Base-by-base conservation (phyloP, 2,329 filamentous ascomycete genomes). In the Colletotrichum costaricense region DNA sequence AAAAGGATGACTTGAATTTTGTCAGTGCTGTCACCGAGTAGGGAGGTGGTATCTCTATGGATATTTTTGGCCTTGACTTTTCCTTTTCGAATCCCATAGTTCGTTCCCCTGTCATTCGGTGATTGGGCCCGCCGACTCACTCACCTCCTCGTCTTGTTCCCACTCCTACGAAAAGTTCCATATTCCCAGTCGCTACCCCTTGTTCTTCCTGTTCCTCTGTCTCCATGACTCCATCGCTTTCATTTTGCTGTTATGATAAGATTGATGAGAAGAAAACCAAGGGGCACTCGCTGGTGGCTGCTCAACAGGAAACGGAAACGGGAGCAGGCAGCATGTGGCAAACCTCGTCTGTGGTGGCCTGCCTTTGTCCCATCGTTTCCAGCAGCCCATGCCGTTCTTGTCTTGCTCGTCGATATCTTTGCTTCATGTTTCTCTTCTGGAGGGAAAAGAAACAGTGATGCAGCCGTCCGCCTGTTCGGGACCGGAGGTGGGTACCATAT, bases 331-430 rank as follows among this genome's bases (percentile, higher is more conserved):
- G 46, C 67, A 52, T 69, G 67, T 71, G 71, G 67, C 67, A 73
- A 70, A 42, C 55, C 56, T 57, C 49, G n/a, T 49, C 19, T 62
- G 30, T n/a, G 38, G 1, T 19, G 38, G 38, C 38, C 14, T 30
- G 67, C 28, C 71, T 73, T 71, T 73, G 67, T 73, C 67, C 62
- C 56, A 67, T 62, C 63, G 71, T 73, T 73, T 30, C 60, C 71
- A 69, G 65, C 38, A 63, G 38, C 56, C 35, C 33, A 42, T 22
- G 19, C 55, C 63, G 7, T 46, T 65, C 24, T 46, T 54, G 60
- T 62, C 38, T 66, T 62, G 38, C 49, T 58, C 42, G 35, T 30
- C 66, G 59, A 54, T 55, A 38, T 70, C 67, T 56, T 55, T 69
- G 35, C 54, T 35, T 55, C 5, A 73, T 65, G 70, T 65, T 65